Evolutionary conservation across 441 rosid genomes (phyloP).

Genomic region (Populus tomentosa): DNA sequence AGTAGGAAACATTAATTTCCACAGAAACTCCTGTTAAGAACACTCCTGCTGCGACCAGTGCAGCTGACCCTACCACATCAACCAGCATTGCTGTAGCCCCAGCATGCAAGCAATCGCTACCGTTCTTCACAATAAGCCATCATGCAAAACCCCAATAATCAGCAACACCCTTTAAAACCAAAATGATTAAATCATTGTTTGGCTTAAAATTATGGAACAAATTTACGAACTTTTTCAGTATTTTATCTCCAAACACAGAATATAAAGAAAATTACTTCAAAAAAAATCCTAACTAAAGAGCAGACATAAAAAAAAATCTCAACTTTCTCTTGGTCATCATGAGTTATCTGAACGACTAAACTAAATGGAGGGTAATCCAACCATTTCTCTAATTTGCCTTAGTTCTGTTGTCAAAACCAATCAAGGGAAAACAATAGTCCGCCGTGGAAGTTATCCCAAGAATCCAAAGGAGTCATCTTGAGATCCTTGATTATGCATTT

Average conservation of each 20-base stretch:
- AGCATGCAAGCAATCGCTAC: constrained; percentile 83
- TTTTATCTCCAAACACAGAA: neutral
- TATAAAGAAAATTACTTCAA: too few species aligned
- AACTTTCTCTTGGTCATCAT: neutral
- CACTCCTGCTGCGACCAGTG: constrained; percentile 50
- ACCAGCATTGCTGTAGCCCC: constrained; percentile 92
- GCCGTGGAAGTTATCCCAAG: neutral
- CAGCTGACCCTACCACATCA: constrained; percentile 82
- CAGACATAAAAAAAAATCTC: neutral
- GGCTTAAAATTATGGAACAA: neutral
- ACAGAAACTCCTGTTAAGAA: constrained; percentile 58
- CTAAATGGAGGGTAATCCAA: neutral
- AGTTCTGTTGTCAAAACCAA: neutral
- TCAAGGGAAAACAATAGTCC: neutral
- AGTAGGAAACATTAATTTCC: constrained; percentile 77
- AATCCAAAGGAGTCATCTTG: neutral
- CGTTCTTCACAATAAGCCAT: constrained; percentile 32
- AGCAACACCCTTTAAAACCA: neutral
- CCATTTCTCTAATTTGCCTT: neutral
- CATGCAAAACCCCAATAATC: neutral
- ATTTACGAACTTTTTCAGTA: neutral
- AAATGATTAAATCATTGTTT: neutral
- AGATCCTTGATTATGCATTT: neutral
- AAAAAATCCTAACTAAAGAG: too few species aligned
- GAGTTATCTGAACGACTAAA: too few species aligned